phyloP scores from a whole-genome alignment of 1,139 yeast species.

The Kurtzmaniella quercitrusa region DNA sequence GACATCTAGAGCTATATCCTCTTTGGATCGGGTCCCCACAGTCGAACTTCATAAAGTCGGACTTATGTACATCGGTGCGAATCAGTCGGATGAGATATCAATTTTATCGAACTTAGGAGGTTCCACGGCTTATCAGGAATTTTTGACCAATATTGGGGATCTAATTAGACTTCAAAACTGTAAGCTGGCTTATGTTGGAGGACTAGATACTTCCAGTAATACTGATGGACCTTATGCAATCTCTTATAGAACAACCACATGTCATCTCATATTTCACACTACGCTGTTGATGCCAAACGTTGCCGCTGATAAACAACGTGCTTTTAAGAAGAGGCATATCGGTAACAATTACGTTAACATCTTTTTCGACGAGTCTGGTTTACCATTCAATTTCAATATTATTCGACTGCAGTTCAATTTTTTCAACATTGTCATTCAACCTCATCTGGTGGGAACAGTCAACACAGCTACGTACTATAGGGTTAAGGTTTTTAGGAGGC shows the following conservation, averaged over 20 bases:
- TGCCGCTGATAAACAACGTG: slow-evolving; percentile 39
- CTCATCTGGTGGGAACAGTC: slow-evolving; percentile 34
- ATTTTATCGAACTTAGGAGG: slow-evolving; percentile 66
- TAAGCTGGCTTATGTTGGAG: slow-evolving; percentile 65
- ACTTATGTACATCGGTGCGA: slow-evolving; percentile 64
- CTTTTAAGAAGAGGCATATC: slow-evolving; percentile 74
- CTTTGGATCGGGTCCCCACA: slow-evolving; percentile 73
- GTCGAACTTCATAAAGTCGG: slow-evolving; percentile 81
- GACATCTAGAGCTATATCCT: slow-evolving; percentile 53
- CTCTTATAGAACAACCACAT: slow-evolving; percentile 67
- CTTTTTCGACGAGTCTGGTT: slow-evolving; percentile 69
- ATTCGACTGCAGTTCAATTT: slow-evolving; percentile 80
- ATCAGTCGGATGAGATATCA: slow-evolving; percentile 60
- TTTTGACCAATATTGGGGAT: slow-evolving; percentile 56
- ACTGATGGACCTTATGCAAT: slow-evolving; percentile 75
- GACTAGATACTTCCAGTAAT: slow-evolving; percentile 66
- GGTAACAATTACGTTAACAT: slow-evolving; percentile 83
- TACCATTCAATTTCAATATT: slow-evolving; percentile 64
- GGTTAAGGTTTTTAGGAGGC: slow-evolving; percentile 60
- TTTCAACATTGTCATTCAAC: slow-evolving; percentile 72
- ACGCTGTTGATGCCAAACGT: slow-evolving; percentile 73
- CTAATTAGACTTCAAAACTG: slow-evolving; percentile 54
- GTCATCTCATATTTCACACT: slow-evolving; percentile 73
- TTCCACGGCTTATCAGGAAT: slow-evolving; percentile 56
- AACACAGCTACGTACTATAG: slow-evolving; percentile 16